Conservation (phyloP, 2,329 filamentous ascomycete species). For the Microdochium nivale region DNA sequence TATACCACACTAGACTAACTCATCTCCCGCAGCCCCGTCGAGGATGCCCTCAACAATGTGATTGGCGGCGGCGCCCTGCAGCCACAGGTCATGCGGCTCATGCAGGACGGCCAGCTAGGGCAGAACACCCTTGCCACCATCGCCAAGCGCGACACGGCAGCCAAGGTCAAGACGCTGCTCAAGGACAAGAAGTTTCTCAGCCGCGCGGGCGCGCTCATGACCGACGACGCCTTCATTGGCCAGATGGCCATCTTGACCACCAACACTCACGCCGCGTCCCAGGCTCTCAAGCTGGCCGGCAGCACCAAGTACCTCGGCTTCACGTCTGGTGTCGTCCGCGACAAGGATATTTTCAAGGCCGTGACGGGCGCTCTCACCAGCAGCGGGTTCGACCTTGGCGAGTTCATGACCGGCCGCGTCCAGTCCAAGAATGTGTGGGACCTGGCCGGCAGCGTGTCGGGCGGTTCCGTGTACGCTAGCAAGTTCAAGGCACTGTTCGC, state of each 20-base stretch:
- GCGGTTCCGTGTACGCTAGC: not conserved
- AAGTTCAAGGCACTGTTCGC: not conserved
- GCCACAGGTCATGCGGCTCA: not conserved
- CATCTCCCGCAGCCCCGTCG: not conserved
- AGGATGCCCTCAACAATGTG: not conserved
- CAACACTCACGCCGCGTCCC: not conserved
- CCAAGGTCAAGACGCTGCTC: not conserved
- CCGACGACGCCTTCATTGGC: not conserved
- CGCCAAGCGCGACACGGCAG: not conserved
- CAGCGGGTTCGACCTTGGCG: not conserved
- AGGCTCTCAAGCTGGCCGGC: not conserved
- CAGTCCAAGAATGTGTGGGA: not conserved
- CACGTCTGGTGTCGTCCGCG: not conserved
- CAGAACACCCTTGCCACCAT: not conserved
- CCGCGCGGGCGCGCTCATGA: not conserved
- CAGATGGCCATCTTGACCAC: not conserved
- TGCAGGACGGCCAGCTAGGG: not conserved
- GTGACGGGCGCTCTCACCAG: not conserved
- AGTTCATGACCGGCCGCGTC: not conserved
- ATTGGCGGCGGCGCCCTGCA: not conserved
- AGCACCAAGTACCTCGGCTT: not conserved
- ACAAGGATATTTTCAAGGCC: not conserved
- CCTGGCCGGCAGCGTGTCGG: not conserved
- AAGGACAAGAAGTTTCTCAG: not conserved
- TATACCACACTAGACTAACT: not conserved